phyloP scores from a whole-genome alignment of 768 basidiomycete species.

The Piloderma croceum region DNA sequence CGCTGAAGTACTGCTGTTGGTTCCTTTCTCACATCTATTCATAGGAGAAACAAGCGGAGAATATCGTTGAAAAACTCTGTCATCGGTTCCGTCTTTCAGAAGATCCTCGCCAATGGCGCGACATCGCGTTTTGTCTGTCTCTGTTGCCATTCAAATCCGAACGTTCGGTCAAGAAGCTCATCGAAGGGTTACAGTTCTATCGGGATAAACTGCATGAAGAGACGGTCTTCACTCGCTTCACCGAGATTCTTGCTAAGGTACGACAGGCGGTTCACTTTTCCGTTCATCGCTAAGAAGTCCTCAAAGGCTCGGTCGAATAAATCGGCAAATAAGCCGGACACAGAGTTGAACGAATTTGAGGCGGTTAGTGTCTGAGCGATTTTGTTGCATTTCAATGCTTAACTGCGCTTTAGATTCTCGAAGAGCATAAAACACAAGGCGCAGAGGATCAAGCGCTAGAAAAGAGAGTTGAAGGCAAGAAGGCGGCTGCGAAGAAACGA shows the following conservation, averaged over 20 bases:
- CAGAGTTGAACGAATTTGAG: constrained; percentile 94
- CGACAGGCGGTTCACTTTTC: constrained; percentile 10
- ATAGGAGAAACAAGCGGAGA: constrained; percentile 97
- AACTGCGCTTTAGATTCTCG: constrained; percentile 56
- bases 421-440: constrained; percentile 78
- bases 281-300: background rate
- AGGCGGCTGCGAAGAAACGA: constrained; percentile 68
- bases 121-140: constrained; percentile 93
- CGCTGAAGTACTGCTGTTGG: background rate
- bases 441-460: constrained; percentile 89
- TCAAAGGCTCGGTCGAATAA: constrained; percentile 81
- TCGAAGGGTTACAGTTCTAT: constrained; percentile 88
- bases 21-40: background rate
- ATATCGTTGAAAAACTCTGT: constrained; percentile 95
- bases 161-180: constrained; percentile 90
- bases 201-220: constrained; percentile 94
- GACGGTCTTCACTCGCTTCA: constrained; percentile 73
- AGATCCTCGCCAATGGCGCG: constrained; percentile 93
- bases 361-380: constrained; percentile 38
- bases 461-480: constrained; percentile 79
- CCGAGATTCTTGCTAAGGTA: constrained; percentile 88
- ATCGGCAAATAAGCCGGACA: constrained; percentile 85
- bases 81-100: constrained; percentile 89
- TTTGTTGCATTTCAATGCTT: constrained; percentile 2
- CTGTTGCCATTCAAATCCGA: constrained; percentile 96